A percentile compares a stretch with the other conserved stretches of the same genome.
phyloP scores from a whole-genome alignment of 2,329 filamentous ascomycete species.

The Fusarium sambucinum region DNA sequence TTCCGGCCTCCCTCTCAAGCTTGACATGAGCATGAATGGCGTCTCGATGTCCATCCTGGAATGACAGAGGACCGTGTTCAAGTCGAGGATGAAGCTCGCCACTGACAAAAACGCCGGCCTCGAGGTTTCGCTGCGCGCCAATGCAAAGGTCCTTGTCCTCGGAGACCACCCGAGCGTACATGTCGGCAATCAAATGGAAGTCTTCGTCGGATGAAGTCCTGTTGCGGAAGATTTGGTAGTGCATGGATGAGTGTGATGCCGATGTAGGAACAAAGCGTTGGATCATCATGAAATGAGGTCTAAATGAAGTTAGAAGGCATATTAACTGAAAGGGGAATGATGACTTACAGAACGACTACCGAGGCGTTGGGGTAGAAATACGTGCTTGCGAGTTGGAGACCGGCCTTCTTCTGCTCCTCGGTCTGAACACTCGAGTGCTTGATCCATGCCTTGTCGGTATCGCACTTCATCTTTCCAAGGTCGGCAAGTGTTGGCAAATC shows the following conservation, averaged over 20 bases:
- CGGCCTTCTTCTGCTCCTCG: slow-evolving; percentile 31
- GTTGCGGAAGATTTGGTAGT: slow-evolving; percentile 35
- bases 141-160: slow-evolving; percentile 34
- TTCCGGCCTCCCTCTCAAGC: slow-evolving; percentile 18
- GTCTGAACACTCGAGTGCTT: slow-evolving; percentile 31
- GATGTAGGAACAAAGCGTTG: slow-evolving; percentile 30
- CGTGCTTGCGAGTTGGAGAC: slow-evolving; percentile 29
- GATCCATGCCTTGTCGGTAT: slow-evolving; percentile 30
- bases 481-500: slow-evolving; percentile 36
- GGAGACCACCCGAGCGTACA: slow-evolving; percentile 28
- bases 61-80: slow-evolving; percentile 33
- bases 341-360: slow-evolving; percentile 32
- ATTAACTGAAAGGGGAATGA: fast-evolving
- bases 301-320: background rate
- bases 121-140: slow-evolving; percentile 24
- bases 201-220: slow-evolving; percentile 23
- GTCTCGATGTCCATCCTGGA: slow-evolving; percentile 32
- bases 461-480: slow-evolving; percentile 29
- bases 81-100: slow-evolving; percentile 34
- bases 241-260: slow-evolving; percentile 19
- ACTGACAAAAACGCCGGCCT: slow-evolving; percentile 27
- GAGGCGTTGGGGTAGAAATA: slow-evolving; percentile 38
- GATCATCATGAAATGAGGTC: slow-evolving; percentile 39
- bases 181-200: slow-evolving; percentile 10
- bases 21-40: slow-evolving; percentile 28